A percentile compares a stretch with the other conserved stretches of the same genome.
Evolutionary conservation across 2,329 filamentous ascomycete genomes (phyloP).

Genomic region (Clarireedia monteithiana): DNA sequence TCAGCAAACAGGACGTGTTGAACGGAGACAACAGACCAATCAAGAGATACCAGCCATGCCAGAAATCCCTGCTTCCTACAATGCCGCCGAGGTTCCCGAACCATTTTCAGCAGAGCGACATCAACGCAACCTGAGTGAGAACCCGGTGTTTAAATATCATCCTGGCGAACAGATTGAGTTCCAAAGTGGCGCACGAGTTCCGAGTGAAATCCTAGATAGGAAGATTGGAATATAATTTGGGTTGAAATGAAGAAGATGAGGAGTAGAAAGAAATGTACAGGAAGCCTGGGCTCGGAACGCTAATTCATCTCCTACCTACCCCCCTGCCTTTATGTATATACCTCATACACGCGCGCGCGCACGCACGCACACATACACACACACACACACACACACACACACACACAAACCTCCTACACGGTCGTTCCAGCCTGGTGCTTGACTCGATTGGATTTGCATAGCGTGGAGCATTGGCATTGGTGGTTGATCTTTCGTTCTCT

Average conservation of each 20-base stretch:
- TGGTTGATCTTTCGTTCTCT: background rate
- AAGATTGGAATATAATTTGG: slow-evolving; percentile 19
- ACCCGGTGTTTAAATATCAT: slow-evolving; percentile 26
- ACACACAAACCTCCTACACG: background rate
- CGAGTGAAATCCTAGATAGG: slow-evolving; percentile 26
- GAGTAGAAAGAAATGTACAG: too few relatives aligned
- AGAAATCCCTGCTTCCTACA: slow-evolving; percentile 15
- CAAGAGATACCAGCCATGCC: slow-evolving; percentile 27
- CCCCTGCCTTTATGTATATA: slow-evolving; percentile 2
- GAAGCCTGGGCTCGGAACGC: too few relatives aligned
- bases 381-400: background rate
- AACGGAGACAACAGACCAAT: slow-evolving; percentile 36
- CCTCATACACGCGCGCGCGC: background rate
- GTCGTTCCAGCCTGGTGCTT: slow-evolving; percentile 10
- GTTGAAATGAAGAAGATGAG: background rate
- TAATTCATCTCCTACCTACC: too few relatives aligned
- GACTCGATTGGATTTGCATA: slow-evolving; percentile 8
- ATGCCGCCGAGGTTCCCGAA: background rate
- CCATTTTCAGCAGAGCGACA: slow-evolving; percentile 14
- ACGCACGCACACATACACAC: background rate
- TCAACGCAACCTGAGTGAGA: slow-evolving; percentile 24
- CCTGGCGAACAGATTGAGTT: slow-evolving; percentile 27
- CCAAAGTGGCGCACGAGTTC: slow-evolving; percentile 21
- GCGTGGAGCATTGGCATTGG: slow-evolving; percentile 1
- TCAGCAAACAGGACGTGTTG: slow-evolving; percentile 51